Percentiles rank a stretch among this genome's conserved stretches.
These are phyloP conservation scores for Daldinia decipiens DNA, from an alignment of 495 filamentous ascomycete genomes.

Conservation along the genomic window DNA sequence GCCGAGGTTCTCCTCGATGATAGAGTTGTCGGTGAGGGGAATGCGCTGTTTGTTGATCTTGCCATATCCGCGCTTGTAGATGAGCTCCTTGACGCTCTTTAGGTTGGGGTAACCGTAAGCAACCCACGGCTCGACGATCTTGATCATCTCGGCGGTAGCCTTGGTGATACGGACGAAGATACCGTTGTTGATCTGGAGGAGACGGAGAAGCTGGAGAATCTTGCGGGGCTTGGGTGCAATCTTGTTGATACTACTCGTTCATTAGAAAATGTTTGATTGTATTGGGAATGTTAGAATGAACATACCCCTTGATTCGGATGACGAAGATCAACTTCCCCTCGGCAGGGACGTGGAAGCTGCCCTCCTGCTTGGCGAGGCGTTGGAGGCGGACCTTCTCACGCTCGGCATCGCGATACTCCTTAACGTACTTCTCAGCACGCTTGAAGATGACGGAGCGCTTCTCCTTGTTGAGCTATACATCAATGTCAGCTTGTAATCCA, in stretches of 20 bases:
- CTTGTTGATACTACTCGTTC: conserved; percentile 92
- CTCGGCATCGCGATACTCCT: conserved; percentile 98
- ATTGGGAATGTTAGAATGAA: conserved; percentile 8
- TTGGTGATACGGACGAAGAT: conserved; percentile 98
- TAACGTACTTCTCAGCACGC: conserved; percentile 98
- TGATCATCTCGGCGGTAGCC: conserved; percentile 97
- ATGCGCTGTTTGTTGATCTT: conserved; percentile 97
- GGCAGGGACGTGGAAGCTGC: conserved; percentile 90
- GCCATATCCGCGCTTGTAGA: conserved; percentile 99
- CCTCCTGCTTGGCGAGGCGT: conserved; percentile 88
- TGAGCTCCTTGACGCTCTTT: conserved; percentile 96
- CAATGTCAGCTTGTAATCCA: conserved; percentile 42
- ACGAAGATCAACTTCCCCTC: conserved; percentile 98
- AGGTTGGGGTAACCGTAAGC: conserved; percentile 99
- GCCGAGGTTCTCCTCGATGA: conserved; percentile 96
- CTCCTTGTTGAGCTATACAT: conserved; percentile 85
- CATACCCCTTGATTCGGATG: conserved; percentile 96
- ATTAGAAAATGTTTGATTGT: conserved; percentile 13
- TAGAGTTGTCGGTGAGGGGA: conserved; percentile 94
- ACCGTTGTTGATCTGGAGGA: conserved; percentile 99
- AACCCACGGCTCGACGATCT: conserved; percentile 96
- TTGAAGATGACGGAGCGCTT: conserved; percentile 99
- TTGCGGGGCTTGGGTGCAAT: conserved; percentile 99
- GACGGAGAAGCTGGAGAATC: conserved; percentile 98
- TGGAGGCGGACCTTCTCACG: conserved; percentile 95